phyloP scores from a whole-genome alignment of 2,329 filamentous ascomycete species.

The Diaporthe citriasiana region DNA sequence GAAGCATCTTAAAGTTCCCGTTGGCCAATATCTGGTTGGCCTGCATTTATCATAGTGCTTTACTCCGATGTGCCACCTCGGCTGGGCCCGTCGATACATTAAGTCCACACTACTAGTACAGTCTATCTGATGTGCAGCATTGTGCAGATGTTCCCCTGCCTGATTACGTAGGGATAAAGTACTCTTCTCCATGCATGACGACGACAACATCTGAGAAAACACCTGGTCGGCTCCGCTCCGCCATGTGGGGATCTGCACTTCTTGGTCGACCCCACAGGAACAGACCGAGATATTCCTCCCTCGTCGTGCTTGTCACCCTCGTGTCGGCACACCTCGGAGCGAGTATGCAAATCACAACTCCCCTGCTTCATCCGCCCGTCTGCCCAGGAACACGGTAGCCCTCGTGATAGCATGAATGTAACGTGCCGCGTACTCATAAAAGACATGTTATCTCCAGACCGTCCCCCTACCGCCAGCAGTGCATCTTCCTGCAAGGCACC shows the following conservation, averaged over 20 bases:
- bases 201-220: constrained; percentile 7
- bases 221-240: constrained; percentile 2
- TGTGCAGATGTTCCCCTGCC: background rate
- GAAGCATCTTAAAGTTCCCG: background rate
- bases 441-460: constrained; percentile 13
- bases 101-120: too few species aligned
- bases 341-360: constrained; percentile 20
- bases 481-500: constrained; percentile 12
- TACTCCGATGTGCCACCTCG: background rate
- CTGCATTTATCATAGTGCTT: background rate
- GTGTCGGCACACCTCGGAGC: constrained; percentile 31
- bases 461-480: background rate
- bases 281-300: background rate
- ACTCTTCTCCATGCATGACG: background rate
- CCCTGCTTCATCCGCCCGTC: constrained; percentile 1
- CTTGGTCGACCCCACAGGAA: constrained; percentile 19
- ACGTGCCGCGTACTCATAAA: constrained; percentile 24
- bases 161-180: background rate
- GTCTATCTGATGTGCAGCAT: background rate
- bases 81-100: constrained; percentile 16
- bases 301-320: background rate
- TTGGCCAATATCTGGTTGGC: background rate
- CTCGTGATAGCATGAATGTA: constrained; percentile 26
- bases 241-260: constrained; percentile 19
- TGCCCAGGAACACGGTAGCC: constrained; percentile 13